Percentiles rank a stretch among this genome's conserved stretches.
phyloP scores from a whole-genome alignment of 2,329 filamentous ascomycete genomes.

The Colletotrichum musicola region DNA sequence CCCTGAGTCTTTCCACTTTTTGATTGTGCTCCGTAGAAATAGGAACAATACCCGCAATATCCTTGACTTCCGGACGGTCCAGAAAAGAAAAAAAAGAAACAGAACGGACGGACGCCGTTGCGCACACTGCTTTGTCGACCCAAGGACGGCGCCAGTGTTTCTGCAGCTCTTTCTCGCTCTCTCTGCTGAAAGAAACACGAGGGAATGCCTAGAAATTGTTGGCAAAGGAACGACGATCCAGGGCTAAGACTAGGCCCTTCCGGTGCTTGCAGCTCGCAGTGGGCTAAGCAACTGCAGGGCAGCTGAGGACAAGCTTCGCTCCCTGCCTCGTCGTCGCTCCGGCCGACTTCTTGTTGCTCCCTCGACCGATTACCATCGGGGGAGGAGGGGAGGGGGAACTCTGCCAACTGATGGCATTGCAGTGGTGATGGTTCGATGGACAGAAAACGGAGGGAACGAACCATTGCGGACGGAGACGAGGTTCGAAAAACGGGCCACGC shows the following conservation, averaged over 20 bases:
- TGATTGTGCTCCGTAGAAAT: not conserved
- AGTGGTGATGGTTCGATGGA: slow-evolving; percentile 4
- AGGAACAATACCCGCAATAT: slow-evolving; percentile 2
- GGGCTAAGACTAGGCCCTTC: slow-evolving; percentile 16
- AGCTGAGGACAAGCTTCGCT: not conserved
- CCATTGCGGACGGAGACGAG: slow-evolving; percentile 28
- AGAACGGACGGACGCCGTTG: slow-evolving; percentile 22
- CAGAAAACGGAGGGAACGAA: not conserved
- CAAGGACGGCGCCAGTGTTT: slow-evolving; percentile 13
- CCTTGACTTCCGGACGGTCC: slow-evolving; percentile 1
- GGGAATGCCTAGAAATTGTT: slow-evolving; percentile 34
- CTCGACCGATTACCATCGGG: not conserved
- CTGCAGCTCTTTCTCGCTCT: slow-evolving; percentile 4
- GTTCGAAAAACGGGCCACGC: slow-evolving; percentile 27
- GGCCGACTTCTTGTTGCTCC: not conserved
- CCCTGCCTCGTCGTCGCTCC: slow-evolving; percentile 6
- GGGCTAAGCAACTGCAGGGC: not conserved
- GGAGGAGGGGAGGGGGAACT: no score
- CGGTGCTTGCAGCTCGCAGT: not conserved
- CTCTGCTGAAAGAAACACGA: not conserved
- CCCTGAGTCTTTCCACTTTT: slow-evolving; percentile 22
- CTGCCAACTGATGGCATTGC: no score
- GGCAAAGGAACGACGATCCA: slow-evolving; percentile 27
- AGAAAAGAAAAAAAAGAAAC: no score
- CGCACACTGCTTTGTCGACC: slow-evolving; percentile 16